These are phyloP conservation scores for Kodamaea alishanica DNA, from an alignment of 1,139 yeast genomes.

Conservation along the genomic window DNA sequence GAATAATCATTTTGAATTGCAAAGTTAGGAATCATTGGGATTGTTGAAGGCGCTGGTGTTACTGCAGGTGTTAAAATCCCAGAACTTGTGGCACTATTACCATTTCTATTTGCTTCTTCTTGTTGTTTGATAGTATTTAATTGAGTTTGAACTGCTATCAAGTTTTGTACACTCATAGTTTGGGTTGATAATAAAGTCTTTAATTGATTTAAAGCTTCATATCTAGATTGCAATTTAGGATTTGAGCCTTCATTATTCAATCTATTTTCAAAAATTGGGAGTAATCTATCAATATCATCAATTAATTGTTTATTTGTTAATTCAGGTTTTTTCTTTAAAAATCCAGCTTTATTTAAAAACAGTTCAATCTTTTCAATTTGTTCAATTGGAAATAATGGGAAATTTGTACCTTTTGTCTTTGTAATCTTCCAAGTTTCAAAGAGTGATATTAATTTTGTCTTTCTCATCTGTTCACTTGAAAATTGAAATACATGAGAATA, in stretches of 20 bases:
- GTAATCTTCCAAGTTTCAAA: conserved; percentile 81
- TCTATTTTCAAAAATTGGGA: conserved; percentile 36
- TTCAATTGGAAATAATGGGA: conserved; percentile 69
- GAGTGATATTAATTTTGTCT: conserved; percentile 61
- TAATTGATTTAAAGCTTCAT: conserved; percentile 44
- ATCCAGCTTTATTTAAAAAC: conserved; percentile 54
- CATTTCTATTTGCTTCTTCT: conserved; percentile 16
- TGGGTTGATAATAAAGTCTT: conserved; percentile 35
- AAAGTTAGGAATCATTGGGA: conserved; percentile 2
- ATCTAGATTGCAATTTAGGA: conserved; percentile 32
- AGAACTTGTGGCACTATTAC: conserved; percentile 12
- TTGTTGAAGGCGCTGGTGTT: conserved; percentile 13
- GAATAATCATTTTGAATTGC: background rate
- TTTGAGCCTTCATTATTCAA: conserved; percentile 27
- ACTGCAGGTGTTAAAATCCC: conserved; percentile 14
- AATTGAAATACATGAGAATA: conserved; percentile 76
- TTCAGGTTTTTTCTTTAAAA: conserved; percentile 11
- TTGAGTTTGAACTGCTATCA: conserved; percentile 38
- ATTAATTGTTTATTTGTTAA: conserved; percentile 32
- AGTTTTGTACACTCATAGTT: conserved; percentile 39
- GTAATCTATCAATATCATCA: conserved; percentile 41
- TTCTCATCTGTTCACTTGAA: conserved; percentile 72
- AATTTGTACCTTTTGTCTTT: conserved; percentile 52
- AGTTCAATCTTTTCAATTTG: conserved; percentile 71
- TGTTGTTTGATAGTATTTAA: conserved; percentile 35